Evolutionary conservation across 2,329 filamentous ascomycete genomes (phyloP), one percentile per base, ranked within the genome.

Genomic region (Cercospora sp.): DNA sequence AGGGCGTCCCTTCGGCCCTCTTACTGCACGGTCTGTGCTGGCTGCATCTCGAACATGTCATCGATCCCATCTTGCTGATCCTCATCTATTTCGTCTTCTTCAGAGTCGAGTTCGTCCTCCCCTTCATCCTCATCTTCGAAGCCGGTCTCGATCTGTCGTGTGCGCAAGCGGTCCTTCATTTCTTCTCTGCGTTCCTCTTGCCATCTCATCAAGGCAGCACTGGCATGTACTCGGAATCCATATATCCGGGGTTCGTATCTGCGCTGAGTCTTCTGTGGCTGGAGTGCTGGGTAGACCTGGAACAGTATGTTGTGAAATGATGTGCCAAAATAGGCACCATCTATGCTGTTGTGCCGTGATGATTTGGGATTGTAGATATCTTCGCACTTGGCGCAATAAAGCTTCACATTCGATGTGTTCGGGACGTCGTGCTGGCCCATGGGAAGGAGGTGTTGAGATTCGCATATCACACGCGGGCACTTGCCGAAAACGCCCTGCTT

Each of bases 231-330:
- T 77, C 92, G 93, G 85, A 99, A 99, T 37, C 95, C 95, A 80
- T 95, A 99, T 69, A 97, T 91, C 67, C 91, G 89, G 26, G 95
- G 95, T 66, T 94, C 88, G 81, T 98, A 97, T 73, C 95, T 88
- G 72, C 93, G 89, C 70, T 89, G 85, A 74, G 89, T 93, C 86
- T 98, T 99, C 73, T 89, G 85, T 3, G 95, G 95, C 62, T 96
- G 89, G 74, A 99, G 86, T 26, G 91, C 89, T 5, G 95, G 94
- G 79, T 98, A 98, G 65, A 99, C 95, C 81, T 99, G 95, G 85
- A 99, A 98, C 70, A 99, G 89, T 81, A 99, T 97, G 82, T 97
- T 97, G 85, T 97, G 94, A 85, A 99, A 99, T 2, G 92, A 97
- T 59, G 94, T 94, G 74, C 95, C 95, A 75, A 99, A 99, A 85